A percentile compares a stretch with the other conserved stretches of the same genome.
Conservation (phyloP, 179 eudicot genomes). For the Camellia oleifera region DNA sequence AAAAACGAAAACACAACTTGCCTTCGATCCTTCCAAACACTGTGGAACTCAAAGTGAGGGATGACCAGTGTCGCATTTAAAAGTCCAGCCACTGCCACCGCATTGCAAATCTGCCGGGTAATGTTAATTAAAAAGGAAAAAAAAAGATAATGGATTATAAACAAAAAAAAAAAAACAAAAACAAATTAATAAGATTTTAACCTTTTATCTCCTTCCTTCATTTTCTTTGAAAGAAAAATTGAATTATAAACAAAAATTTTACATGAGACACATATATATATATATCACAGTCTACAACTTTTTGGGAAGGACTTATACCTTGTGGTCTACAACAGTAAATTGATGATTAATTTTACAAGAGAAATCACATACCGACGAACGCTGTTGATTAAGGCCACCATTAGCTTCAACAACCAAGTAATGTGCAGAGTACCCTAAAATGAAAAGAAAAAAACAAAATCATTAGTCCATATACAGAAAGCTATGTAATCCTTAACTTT, state of each 20-base stretch:
- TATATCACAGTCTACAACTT: neutral
- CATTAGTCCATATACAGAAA: neutral
- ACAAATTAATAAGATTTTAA: neutral
- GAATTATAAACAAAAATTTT: neutral
- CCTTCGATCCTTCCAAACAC: slow-evolving; percentile 86
- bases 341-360: neutral
- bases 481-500: neutral
- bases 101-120: slow-evolving; percentile 69
- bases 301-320: neutral
- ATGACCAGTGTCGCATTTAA: slow-evolving; percentile 68
- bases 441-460: slow-evolving; percentile 4
- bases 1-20: slow-evolving; percentile 1
- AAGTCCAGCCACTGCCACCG: slow-evolving; percentile 83
- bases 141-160: neutral
- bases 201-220: neutral
- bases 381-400: slow-evolving; percentile 90
- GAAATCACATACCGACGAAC: slow-evolving; percentile 63
- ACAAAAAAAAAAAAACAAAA: too few species aligned
- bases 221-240: neutral
- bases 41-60: slow-evolving; percentile 72
- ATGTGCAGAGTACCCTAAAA: slow-evolving; percentile 29
- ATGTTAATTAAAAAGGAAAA: neutral
- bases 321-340: neutral
- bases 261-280: neutral
- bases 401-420: slow-evolving; percentile 79